Evolutionary conservation across 108 stramenopile genomes (phyloP).

Genomic region (Nitzschia palea): DNA sequence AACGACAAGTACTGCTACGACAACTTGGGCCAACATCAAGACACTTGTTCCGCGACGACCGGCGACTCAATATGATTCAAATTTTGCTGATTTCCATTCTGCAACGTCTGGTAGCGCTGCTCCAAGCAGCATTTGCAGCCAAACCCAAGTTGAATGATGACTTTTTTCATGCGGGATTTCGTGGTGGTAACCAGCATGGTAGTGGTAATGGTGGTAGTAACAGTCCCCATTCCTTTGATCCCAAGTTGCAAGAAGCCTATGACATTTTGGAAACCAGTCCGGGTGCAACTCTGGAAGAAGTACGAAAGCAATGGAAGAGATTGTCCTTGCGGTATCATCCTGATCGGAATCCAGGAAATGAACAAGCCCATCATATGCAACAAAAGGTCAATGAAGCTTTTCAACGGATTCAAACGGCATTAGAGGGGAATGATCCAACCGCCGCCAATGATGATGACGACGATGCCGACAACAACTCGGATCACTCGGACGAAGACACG

Average conservation of each 20-base stretch:
- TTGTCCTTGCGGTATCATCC: slow-evolving; percentile 11
- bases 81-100: not conserved
- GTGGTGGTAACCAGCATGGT: not conserved
- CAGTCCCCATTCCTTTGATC: not conserved
- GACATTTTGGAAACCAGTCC: slow-evolving; percentile 1
- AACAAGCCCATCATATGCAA: slow-evolving; percentile 4
- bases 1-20: too few relatives aligned
- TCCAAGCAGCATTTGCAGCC: not conserved
- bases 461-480: not conserved
- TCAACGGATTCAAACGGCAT: not conserved
- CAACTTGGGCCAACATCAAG: too few relatives aligned
- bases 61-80: too few relatives aligned
- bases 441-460: not conserved
- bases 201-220: not conserved
- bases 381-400: slow-evolving; percentile 7
- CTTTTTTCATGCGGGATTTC: not conserved
- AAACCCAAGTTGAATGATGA: not conserved
- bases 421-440: not conserved
- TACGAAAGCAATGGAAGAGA: not conserved
- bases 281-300: not conserved
- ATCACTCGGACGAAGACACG: not conserved
- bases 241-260: not conserved
- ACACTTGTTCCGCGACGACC: too few relatives aligned
- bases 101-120: not conserved
- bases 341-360: slow-evolving; percentile 10